These are phyloP conservation scores for Kwoniella mangroviensis DNA, from an alignment of 768 basidiomycete genomes.

Conservation along the genomic window DNA sequence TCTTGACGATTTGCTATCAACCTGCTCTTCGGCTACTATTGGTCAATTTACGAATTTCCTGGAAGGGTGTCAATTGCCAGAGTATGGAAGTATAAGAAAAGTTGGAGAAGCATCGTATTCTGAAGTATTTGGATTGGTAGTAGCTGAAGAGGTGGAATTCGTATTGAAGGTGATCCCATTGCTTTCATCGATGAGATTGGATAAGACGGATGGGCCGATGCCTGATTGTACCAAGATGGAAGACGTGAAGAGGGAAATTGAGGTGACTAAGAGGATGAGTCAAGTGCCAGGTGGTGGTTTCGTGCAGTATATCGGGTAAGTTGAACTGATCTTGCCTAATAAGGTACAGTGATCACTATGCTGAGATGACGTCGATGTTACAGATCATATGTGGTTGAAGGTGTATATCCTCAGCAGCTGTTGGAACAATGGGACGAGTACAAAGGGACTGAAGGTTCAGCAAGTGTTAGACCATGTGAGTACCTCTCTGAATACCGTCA, in stretches of 20 bases:
- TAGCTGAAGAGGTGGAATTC: slow-evolving; percentile 1
- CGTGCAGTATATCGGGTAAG: slow-evolving; percentile 68
- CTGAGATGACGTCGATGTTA: neutral
- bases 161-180: slow-evolving; percentile 55
- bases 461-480: slow-evolving; percentile 84
- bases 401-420: slow-evolving; percentile 77
- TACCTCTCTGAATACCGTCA: no score
- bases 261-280: slow-evolving; percentile 63
- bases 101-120: slow-evolving; percentile 96
- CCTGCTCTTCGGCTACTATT: slow-evolving; percentile 8
- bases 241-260: slow-evolving; percentile 54
- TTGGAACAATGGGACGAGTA: slow-evolving; percentile 88
- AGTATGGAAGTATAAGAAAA: slow-evolving; percentile 67
- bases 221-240: slow-evolving; percentile 34
- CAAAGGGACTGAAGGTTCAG: slow-evolving; percentile 70
- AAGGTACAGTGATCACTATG: neutral
- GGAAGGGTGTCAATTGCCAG: slow-evolving; percentile 5
- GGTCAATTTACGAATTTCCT: slow-evolving; percentile 16
- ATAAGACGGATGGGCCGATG: slow-evolving; percentile 63
- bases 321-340: neutral
- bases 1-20: neutral
- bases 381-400: slow-evolving; percentile 83
- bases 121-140: slow-evolving; percentile 73
- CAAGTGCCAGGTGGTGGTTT: slow-evolving; percentile 73
- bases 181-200: slow-evolving; percentile 59